These are phyloP conservation scores for Trichoderma koningiopsis DNA, from an alignment of 2,329 filamentous ascomycete genomes.

Conservation along the genomic window DNA sequence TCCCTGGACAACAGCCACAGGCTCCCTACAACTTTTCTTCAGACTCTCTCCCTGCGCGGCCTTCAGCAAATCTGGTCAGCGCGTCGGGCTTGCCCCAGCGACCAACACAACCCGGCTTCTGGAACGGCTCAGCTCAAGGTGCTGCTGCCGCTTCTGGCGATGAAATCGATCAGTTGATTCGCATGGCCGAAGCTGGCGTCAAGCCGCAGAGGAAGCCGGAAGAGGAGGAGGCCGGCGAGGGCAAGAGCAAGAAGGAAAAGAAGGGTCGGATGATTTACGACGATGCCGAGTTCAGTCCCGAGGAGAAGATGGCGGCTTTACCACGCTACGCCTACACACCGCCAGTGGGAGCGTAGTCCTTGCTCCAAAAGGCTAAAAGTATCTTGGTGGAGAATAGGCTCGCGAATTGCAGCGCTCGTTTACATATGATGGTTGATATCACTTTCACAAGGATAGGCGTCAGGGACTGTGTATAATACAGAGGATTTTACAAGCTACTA, in stretches of 20 bases:
- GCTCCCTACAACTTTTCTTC: conserved; percentile 41
- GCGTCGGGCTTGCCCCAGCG: conserved; percentile 49
- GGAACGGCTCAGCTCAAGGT: conserved; percentile 32
- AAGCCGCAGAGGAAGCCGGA: conserved; percentile 46
- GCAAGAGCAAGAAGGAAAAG: conserved; percentile 69
- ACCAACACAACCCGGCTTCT: conserved; percentile 42
- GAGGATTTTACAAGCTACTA: background rate
- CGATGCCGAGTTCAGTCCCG: conserved; percentile 77
- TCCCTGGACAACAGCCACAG: conserved; percentile 29
- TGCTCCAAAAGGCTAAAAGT: background rate
- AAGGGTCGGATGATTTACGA: conserved; percentile 77
- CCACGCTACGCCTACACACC: conserved; percentile 68
- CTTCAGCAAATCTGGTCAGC: conserved; percentile 43
- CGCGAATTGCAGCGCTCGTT: background rate
- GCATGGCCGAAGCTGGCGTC: conserved; percentile 65
- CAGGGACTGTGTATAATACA: conserved; percentile 20
- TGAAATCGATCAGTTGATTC: conserved; percentile 66
- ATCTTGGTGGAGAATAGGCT: background rate
- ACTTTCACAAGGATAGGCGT: conserved; percentile 25
- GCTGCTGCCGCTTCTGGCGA: conserved; percentile 47
- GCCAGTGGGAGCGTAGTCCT: conserved; percentile 30
- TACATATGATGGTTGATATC: conserved; percentile 12
- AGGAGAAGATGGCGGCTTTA: conserved; percentile 84
- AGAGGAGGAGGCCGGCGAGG: conserved; percentile 55
- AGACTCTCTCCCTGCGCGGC: conserved; percentile 51